Base-by-base conservation (phyloP, 352 stramenopile species). In the Pythium rishiriense region DNA sequence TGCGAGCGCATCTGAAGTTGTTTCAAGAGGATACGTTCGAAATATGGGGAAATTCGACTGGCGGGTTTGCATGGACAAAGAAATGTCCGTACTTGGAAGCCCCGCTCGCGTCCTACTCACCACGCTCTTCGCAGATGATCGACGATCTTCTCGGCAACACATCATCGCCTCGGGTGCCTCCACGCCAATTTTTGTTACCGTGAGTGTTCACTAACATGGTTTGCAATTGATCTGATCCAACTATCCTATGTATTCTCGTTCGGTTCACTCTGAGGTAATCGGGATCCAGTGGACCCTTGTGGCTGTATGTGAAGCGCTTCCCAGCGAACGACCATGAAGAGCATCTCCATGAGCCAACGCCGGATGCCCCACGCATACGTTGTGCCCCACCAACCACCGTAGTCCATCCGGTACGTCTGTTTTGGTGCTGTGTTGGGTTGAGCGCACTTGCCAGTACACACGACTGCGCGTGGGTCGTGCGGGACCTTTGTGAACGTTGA, bases 41-140 rank as follows among this genome's bases (percentile, higher is more conserved):
- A n/a, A 43, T 56, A 25, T 51, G 39, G 63, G 45, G 48, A 1
- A 62, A 50, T 55, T 39, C 41, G 4, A 45, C 46, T 2, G 5
- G 5, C 1, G 10, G 31, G 6, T 37, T 11, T 6, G 6, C 17
- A 19, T 14, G 47, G 26, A 29, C 42, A 17, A 26, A 54, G 15
- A 58, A 42, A 14, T 70, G 64, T 25, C 64, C 64, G 31, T 70
- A 62, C 21, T 45, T 70, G 29, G 64, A 70, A 43, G 64, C 64
- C 2, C 64, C 64, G 1, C 25, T 70, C 0, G 41, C 57, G 5
- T 66, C 64, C 5, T 58, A 48, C 31, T 39, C 14, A 28, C 64
- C 56, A 28, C 47, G 33, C 21, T 48, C 24, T 0, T 25, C 42
- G 12, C 21, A 28, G 17, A 9, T 66, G 7, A 35, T 70, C 0